Conservation (phyloP, 2,329 filamentous ascomycete genomes). For the Pyrenochaeta sp. region DNA sequence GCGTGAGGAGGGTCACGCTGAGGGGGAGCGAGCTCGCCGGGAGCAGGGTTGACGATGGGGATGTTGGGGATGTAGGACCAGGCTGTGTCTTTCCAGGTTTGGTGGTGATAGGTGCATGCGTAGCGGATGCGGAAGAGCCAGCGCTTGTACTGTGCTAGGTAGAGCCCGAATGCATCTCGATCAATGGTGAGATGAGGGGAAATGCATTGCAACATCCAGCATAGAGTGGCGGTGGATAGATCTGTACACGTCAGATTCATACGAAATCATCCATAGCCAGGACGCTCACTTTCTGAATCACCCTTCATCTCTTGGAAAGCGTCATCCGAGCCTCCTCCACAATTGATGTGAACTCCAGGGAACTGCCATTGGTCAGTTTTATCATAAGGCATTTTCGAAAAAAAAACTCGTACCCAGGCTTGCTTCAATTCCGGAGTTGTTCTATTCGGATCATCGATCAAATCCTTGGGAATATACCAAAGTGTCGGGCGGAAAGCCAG, state of each 20-base stretch:
- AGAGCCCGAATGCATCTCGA: constrained; percentile 50
- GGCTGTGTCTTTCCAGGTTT: constrained; percentile 16
- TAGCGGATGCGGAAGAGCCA: constrained; percentile 41
- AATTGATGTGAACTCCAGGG: constrained; percentile 60
- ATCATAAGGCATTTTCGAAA: not conserved
- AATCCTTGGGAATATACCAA: constrained; percentile 54
- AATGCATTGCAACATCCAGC: constrained; percentile 65
- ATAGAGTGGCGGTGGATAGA: constrained; percentile 58
- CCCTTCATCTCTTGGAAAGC: constrained; percentile 39
- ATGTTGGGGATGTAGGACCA: constrained; percentile 23
- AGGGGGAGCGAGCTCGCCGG: constrained; percentile 27
- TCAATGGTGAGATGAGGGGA: constrained; percentile 56
- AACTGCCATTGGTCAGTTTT: constrained; percentile 33
- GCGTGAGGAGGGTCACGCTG: constrained; percentile 36
- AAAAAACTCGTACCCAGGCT: constrained; percentile 51
- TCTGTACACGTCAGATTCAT: constrained; percentile 30
- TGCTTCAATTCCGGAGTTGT: constrained; percentile 53
- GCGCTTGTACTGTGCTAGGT: constrained; percentile 49
- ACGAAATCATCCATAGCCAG: too few relatives aligned
- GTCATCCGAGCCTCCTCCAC: constrained; percentile 56
- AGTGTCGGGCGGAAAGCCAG: constrained; percentile 61
- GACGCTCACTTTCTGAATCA: constrained; percentile 44
- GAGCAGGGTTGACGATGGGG: constrained; percentile 27
- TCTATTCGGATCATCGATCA: constrained; percentile 29
- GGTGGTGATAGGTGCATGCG: constrained; percentile 41